Conservation (phyloP, 2,329 filamentous ascomycete species). For the Talaromyces sp. region DNA sequence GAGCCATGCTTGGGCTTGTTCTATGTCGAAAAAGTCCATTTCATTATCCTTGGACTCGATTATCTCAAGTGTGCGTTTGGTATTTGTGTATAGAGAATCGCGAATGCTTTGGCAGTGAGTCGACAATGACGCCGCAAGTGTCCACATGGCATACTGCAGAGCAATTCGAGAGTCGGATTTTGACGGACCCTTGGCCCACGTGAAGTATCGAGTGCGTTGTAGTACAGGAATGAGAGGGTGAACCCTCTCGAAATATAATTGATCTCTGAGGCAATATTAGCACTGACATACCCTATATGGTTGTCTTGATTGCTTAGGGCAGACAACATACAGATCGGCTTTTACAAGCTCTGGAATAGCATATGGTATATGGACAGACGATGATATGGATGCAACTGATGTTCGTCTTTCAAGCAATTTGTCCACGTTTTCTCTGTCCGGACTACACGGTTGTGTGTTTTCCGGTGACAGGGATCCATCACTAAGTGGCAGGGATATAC, state of each 20-base stretch:
- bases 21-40: constrained; percentile 79
- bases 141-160: constrained; percentile 93
- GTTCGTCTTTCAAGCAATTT: constrained; percentile 10
- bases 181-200: constrained; percentile 74
- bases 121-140: constrained; percentile 73
- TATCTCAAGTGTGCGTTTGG: constrained; percentile 83
- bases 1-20: constrained; percentile 80
- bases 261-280: constrained; percentile 53
- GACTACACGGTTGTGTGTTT: constrained; percentile 8
- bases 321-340: constrained; percentile 20
- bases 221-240: constrained; percentile 84
- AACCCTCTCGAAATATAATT: constrained; percentile 86
- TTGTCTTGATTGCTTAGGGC: not conserved
- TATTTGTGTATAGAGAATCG: constrained; percentile 82
- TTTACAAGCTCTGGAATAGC: constrained; percentile 18
- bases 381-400: constrained; percentile 1
- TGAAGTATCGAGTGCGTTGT: constrained; percentile 84
- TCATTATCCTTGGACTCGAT: constrained; percentile 92
- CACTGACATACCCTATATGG: not conserved
- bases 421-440: constrained; percentile 13
- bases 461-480: constrained; percentile 16
- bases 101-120: constrained; percentile 79
- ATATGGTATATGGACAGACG: constrained; percentile 6
- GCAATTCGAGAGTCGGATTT: constrained; percentile 79
- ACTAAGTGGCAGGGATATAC: constrained; percentile 19